These are phyloP conservation scores for Pharus latifolius DNA, from an alignment of 176 grass and related monocot genomes.

Conservation along the genomic window DNA sequence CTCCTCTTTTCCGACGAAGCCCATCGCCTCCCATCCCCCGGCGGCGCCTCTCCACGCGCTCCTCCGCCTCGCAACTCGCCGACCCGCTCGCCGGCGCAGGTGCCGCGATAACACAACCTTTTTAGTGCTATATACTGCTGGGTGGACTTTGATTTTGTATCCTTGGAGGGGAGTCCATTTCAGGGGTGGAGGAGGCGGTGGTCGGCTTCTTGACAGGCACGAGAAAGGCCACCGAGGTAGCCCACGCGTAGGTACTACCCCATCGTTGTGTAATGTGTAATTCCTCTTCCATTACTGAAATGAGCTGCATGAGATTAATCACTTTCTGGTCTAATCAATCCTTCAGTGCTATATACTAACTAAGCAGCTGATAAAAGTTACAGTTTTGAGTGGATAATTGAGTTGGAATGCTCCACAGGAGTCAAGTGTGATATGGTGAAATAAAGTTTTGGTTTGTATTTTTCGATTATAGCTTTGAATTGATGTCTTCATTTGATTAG, in stretches of 20 bases:
- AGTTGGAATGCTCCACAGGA: neutral
- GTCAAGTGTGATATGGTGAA: neutral
- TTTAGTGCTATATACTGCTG: neutral
- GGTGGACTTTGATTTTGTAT: neutral
- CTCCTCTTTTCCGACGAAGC: neutral
- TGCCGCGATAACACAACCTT: neutral
- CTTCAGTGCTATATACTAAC: neutral
- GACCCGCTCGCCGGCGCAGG: neutral
- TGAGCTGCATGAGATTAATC: neutral
- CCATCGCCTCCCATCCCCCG: neutral
- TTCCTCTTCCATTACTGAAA: neutral
- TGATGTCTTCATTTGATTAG: slow-evolving; percentile 4
- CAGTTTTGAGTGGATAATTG: neutral
- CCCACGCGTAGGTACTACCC: slow-evolving; percentile 76
- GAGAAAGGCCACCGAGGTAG: slow-evolving; percentile 77
- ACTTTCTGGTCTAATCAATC: neutral
- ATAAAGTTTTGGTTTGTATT: neutral
- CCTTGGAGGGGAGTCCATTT: neutral
- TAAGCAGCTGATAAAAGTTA: no score
- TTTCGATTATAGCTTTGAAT: neutral
- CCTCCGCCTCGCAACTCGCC: neutral
- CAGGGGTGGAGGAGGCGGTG: slow-evolving; percentile 54
- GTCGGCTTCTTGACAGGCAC: slow-evolving; percentile 65
- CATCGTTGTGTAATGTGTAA: neutral
- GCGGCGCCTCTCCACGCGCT: slow-evolving; percentile 23